Base-by-base conservation (phyloP, 352 stramenopile genomes). In the Vaucheria bursata region DNA sequence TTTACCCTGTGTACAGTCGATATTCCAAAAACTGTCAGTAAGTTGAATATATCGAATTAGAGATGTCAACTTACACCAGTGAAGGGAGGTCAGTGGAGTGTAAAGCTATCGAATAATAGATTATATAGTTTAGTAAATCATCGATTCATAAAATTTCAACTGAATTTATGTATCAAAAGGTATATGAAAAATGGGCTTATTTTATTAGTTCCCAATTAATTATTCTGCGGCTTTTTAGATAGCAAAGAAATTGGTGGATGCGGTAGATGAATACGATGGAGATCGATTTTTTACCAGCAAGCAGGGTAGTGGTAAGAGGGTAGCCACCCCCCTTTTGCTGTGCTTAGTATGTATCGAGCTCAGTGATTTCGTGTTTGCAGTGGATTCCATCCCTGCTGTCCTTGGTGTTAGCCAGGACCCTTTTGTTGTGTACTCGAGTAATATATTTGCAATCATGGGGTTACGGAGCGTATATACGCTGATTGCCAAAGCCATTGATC, bases 281-380 rank as follows among this genome's bases (percentile, higher is more conserved):
- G 76, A 85, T 34, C 71, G 74, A 1, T 85, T 85, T 53, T 85
- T 85, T 70, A 85, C 80, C 12, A 40, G 33, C 5, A 2, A 68
- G 53, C 35, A 69, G 3, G 70, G 66, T 18, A 75, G 73, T 50
- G 75, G 87, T 84, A 73, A 87, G 32, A 86, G 80, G 64, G 86
- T 87, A 29, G 88, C 89, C 32, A 94, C 90, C 31, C 89, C 90
- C 3, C 77, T 94, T 49, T 87, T 94, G 69, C 84, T 92, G 52
- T 92, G 88, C 75, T 86, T 92, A 84, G 84, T 92, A 40, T 89
- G 88, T 69, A 85, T 94, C 7, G 90, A 94, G 85, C 87, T 93
- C 45, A 89, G 82, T 73, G 90, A 94, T 85, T 85, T 94, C 59
- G 87, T 93, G 2, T 94, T 94, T 86, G 90, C 89, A 5, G 87